Evolutionary conservation across 148 eudicot species (phyloP).

Genomic region (Chenopodium suecicum): DNA sequence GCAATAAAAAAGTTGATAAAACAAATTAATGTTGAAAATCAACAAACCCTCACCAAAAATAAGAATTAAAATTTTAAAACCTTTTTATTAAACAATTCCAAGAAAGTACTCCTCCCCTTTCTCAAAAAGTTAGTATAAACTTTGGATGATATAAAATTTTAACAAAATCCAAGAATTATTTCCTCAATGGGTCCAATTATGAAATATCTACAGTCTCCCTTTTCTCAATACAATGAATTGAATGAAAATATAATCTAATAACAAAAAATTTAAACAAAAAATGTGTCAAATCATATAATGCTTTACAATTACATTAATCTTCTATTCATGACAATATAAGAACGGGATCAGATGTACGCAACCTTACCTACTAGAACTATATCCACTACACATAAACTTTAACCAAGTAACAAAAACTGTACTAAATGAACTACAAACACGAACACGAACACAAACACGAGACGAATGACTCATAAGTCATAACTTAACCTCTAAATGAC

Average conservation of each 20-base stretch:
- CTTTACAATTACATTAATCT: no score
- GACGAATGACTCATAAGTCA: no score
- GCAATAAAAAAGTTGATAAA: constrained; percentile 7
- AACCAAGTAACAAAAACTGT: no score
- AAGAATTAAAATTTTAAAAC: not conserved
- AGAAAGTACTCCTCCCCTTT: constrained; percentile 4
- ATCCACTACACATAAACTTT: no score
- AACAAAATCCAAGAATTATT: constrained; percentile 30
- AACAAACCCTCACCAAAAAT: not conserved
- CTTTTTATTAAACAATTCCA: not conserved
- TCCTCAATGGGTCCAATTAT: constrained; percentile 26
- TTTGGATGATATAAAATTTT: constrained; percentile 13
- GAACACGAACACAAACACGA: no score
- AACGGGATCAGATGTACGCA: not conserved
- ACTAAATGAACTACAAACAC: no score
- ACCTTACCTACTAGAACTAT: not conserved
- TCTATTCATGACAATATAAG: not conserved
- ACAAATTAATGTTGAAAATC: constrained; percentile 1
- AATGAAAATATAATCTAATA: not conserved
- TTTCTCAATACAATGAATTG: constrained; percentile 5
- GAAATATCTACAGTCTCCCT: not conserved
- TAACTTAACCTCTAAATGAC: not conserved
- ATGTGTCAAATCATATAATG: not conserved
- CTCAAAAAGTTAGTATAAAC: constrained; percentile 19
- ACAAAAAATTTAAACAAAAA: not conserved